Evolutionary conservation across 306 rosid species (phyloP).

Genomic region (Quercus parvula): DNA sequence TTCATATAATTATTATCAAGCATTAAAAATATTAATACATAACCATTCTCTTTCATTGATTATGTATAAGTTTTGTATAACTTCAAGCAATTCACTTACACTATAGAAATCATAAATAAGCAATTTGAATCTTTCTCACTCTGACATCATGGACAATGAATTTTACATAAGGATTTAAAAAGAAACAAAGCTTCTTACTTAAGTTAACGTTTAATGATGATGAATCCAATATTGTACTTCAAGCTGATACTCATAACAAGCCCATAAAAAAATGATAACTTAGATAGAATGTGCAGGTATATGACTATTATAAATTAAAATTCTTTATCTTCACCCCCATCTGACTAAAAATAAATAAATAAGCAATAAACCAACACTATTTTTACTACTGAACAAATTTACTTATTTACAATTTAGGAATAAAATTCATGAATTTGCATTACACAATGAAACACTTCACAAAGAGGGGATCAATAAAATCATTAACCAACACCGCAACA

Average conservation of each 20-base stretch:
- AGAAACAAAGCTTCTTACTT: no score
- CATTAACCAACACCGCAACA: no score
- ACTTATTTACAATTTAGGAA: no score
- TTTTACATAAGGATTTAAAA: no score
- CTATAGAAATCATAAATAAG: background rate
- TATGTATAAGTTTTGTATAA: background rate
- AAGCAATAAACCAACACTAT: background rate
- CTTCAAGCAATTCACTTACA: background rate
- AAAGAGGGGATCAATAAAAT: no score
- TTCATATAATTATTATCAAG: background rate
- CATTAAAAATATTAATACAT: background rate
- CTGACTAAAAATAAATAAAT: background rate
- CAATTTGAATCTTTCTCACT: background rate
- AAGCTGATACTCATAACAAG: background rate
- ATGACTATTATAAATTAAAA: background rate
- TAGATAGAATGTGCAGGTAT: background rate
- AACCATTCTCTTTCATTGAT: background rate
- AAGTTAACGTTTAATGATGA: no score
- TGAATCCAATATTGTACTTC: background rate
- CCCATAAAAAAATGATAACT: background rate
- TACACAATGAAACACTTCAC: no score
- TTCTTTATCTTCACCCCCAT: background rate
- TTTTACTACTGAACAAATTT: background rate
- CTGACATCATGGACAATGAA: background rate
- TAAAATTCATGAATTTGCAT: no score